Evolutionary conservation across 2,329 filamentous ascomycete genomes (phyloP).

Genomic region (Fusarium chaquense): DNA sequence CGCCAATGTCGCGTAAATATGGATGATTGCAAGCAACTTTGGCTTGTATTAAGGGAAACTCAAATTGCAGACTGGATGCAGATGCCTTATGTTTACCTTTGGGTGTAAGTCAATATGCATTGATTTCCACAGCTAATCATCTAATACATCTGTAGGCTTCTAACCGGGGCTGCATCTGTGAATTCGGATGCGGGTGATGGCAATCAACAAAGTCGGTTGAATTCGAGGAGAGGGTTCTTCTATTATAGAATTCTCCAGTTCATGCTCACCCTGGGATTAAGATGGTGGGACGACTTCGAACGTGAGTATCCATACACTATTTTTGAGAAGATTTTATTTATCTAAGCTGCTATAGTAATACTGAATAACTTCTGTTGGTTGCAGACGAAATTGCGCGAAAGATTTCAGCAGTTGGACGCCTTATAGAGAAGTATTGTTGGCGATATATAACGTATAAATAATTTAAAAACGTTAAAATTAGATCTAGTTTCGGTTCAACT

Average conservation of each 20-base stretch:
- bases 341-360: not conserved
- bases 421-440: no score
- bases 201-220: not conserved
- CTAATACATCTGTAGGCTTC: not conserved
- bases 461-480: no score
- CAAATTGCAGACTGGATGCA: conserved; percentile 2
- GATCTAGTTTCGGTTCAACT: not conserved
- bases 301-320: not conserved
- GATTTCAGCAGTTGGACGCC: not conserved
- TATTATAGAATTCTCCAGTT: conserved; percentile 1
- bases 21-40: not conserved
- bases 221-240: not conserved
- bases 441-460: no score
- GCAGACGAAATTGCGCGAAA: not conserved
- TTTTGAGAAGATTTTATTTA: not conserved
- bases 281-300: not conserved
- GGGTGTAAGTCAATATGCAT: not conserved
- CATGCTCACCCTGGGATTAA: not conserved
- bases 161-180: not conserved
- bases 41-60: not conserved
- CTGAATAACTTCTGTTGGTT: not conserved
- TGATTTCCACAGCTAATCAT: not conserved
- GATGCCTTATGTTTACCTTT: conserved; percentile 3
- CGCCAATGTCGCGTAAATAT: not conserved
- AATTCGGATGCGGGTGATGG: not conserved